Conservation (phyloP, 768 basidiomycete genomes). For the Lactifluus volemus region DNA sequence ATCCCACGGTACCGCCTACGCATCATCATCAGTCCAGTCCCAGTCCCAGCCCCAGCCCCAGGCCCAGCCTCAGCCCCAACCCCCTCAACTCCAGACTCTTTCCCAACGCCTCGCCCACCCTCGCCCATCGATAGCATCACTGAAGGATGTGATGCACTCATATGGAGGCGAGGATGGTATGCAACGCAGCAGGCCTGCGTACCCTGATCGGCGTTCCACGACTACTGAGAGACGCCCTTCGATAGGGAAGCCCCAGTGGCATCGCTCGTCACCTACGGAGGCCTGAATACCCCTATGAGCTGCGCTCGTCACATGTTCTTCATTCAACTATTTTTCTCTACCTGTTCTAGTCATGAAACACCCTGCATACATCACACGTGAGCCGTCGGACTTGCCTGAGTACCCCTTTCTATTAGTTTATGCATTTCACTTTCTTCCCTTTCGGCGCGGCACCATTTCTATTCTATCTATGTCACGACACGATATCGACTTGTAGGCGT, state of each 20-base stretch:
- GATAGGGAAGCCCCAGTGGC: slow-evolving; percentile 15
- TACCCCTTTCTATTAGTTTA: slow-evolving; percentile 9
- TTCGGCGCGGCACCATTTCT: background rate
- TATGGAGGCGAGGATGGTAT: slow-evolving; percentile 8
- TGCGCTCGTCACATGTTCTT: slow-evolving; percentile 7
- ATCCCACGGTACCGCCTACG: background rate
- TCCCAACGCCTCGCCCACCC: slow-evolving; percentile 4
- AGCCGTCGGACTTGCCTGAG: background rate
- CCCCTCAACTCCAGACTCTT: background rate
- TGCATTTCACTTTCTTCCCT: background rate
- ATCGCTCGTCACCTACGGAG: slow-evolving; percentile 10
- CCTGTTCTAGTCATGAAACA: background rate
- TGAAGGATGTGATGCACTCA: slow-evolving; percentile 6
- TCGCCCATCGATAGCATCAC: slow-evolving; percentile 7
- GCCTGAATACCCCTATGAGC: slow-evolving; percentile 10
- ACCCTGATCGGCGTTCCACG: slow-evolving; percentile 11
- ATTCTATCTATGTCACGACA: slow-evolving; percentile 11
- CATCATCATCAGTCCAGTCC: too few relatives aligned
- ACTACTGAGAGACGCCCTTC: slow-evolving; percentile 15
- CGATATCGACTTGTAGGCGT: background rate
- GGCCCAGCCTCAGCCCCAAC: background rate
- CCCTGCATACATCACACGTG: background rate
- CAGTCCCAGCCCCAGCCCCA: background rate
- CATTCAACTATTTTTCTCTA: background rate
- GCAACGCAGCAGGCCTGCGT: slow-evolving; percentile 2